These are phyloP conservation scores for Andrographis paniculata DNA, from an alignment of 305 asterid species.

Conservation along the genomic window DNA sequence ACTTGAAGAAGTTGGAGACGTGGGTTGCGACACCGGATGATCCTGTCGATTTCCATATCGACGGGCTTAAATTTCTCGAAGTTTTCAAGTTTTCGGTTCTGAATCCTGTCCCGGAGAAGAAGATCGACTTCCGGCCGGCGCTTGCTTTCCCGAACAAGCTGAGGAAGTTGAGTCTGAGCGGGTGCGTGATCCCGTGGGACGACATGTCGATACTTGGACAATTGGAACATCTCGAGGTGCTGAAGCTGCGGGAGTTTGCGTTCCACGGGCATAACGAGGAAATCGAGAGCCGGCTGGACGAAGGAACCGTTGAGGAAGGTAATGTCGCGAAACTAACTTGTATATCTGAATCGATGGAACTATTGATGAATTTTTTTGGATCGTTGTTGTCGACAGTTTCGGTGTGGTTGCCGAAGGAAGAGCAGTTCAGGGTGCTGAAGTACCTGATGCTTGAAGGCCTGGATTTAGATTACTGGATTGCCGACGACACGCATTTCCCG, in stretches of 20 bases:
- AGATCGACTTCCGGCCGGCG: slow-evolving; percentile 5
- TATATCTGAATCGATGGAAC: too few species aligned
- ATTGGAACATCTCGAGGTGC: slow-evolving; percentile 23
- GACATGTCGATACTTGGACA: slow-evolving; percentile 21
- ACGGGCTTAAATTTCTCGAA: slow-evolving; percentile 15
- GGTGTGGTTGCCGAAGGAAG: slow-evolving; percentile 13
- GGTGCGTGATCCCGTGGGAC: slow-evolving; percentile 28
- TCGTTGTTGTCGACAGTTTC: too few species aligned
- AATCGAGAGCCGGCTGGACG: too few species aligned
- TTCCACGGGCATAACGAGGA: slow-evolving; percentile 12
- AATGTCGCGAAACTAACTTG: too few species aligned
- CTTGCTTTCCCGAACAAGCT: slow-evolving; percentile 20
- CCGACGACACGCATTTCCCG: slow-evolving; percentile 8
- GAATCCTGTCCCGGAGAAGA: slow-evolving; percentile 14
- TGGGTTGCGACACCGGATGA: slow-evolving; percentile 15
- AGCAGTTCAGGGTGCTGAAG: slow-evolving; percentile 16
- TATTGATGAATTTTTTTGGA: too few species aligned
- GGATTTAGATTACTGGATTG: slow-evolving; percentile 20
- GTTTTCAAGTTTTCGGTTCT: slow-evolving; percentile 21
- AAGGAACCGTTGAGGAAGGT: too few species aligned
- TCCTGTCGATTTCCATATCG: background rate
- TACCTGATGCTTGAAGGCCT: slow-evolving; percentile 25
- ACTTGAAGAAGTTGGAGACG: slow-evolving; percentile 19
- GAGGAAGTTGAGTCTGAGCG: slow-evolving; percentile 25
- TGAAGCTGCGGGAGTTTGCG: slow-evolving; percentile 31